Percentiles rank a stretch among this genome's conserved stretches.
These are phyloP conservation scores for Paramyrothecium sp. DNA, from an alignment of 2,329 filamentous ascomycete genomes.

Conservation along the genomic window DNA sequence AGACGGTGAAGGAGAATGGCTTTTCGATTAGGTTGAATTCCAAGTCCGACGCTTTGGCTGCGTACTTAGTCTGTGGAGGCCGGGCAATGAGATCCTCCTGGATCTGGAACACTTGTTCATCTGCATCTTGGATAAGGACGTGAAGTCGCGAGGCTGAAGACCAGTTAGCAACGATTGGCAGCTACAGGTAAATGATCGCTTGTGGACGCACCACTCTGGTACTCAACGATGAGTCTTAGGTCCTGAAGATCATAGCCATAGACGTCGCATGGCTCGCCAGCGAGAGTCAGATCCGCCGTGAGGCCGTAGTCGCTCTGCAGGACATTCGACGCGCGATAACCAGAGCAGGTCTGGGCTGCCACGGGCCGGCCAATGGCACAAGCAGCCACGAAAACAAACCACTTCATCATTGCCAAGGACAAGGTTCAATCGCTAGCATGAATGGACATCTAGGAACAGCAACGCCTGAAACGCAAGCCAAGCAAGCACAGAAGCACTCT, in stretches of 20 bases:
- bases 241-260: conserved; percentile 19
- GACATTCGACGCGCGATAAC: conserved; percentile 62
- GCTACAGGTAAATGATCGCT: not conserved
- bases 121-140: conserved; percentile 66
- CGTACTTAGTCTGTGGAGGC: conserved; percentile 31
- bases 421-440: too few species aligned
- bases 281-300: conserved; percentile 29
- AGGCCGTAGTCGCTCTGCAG: conserved; percentile 47
- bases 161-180: not conserved
- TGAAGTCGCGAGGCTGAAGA: conserved; percentile 50
- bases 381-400: not conserved
- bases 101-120: conserved; percentile 65
- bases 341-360: conserved; percentile 46
- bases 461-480: too few species aligned
- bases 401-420: not conserved
- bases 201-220: conserved; percentile 52
- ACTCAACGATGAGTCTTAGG: conserved; percentile 58
- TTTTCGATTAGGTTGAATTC: conserved; percentile 31
- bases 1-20: conserved; percentile 66
- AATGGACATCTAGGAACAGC: too few species aligned
- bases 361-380: not conserved
- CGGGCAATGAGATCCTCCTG: conserved; percentile 63
- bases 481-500: too few species aligned
- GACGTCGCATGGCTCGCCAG: conserved; percentile 18
- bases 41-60: conserved; percentile 33